phyloP scores from a whole-genome alignment of 2,329 filamentous ascomycete species.

The Penicillium rolfsii region DNA sequence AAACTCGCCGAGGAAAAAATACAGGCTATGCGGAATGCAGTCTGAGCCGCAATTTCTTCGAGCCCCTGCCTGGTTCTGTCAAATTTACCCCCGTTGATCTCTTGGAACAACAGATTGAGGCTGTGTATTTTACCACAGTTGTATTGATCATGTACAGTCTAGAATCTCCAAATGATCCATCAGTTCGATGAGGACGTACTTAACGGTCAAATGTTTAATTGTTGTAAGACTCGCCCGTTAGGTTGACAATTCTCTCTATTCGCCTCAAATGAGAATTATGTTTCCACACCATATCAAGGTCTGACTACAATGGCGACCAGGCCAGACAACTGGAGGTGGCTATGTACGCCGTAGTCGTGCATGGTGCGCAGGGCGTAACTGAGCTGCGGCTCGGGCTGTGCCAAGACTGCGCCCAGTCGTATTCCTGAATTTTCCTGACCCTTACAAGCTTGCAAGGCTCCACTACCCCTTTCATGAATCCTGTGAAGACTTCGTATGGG shows the following conservation, averaged over 20 bases:
- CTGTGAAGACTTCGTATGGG: neutral
- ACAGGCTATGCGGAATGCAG: neutral
- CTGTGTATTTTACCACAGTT: neutral
- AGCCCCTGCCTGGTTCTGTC: conserved; percentile 5
- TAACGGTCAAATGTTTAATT: neutral
- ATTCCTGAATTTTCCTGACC: neutral
- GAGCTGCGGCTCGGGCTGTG: conserved; percentile 1
- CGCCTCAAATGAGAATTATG: neutral
- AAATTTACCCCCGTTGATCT: neutral
- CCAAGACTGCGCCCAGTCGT: conserved; percentile 6
- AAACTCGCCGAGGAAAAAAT: neutral
- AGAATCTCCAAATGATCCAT: neutral
- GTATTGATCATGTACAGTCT: neutral
- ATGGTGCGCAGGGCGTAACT: neutral
- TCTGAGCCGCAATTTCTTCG: neutral
- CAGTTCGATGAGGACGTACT: no score
- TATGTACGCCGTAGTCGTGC: neutral
- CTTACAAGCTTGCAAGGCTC: neutral
- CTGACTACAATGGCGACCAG: neutral
- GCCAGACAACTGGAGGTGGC: neutral
- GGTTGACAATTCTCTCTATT: neutral
- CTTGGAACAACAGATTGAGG: neutral
- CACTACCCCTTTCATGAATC: conserved; percentile 4
- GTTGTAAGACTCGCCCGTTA: neutral
- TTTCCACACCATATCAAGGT: neutral